Conservation (phyloP, 1,139 yeast species). For the Debaryomyces nepalensis region DNA sequence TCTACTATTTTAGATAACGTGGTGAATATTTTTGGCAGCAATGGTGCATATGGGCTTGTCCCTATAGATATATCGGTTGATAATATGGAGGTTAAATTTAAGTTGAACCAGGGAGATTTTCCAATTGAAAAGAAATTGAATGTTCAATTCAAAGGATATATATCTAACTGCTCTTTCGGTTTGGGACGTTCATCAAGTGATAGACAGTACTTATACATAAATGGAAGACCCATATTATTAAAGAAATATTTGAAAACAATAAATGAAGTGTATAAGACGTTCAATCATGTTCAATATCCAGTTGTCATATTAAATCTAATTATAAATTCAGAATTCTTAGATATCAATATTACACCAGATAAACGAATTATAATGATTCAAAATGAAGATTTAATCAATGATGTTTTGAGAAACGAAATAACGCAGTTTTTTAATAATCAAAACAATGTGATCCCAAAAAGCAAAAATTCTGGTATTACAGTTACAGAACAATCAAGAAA, state of each 20-base stretch:
- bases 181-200: constrained; percentile 67
- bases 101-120: constrained; percentile 19
- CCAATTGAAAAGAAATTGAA: constrained; percentile 19
- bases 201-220: constrained; percentile 74
- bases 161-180: constrained; percentile 81
- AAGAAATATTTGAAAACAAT: constrained; percentile 61
- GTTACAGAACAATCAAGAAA: background rate
- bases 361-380: constrained; percentile 75
- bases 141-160: constrained; percentile 56
- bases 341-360: constrained; percentile 91
- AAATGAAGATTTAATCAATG: constrained; percentile 62
- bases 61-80: constrained; percentile 43
- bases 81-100: constrained; percentile 26
- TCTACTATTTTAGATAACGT: constrained; percentile 54
- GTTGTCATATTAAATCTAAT: constrained; percentile 65
- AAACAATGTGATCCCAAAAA: constrained; percentile 50
- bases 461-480: constrained; percentile 13
- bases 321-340: constrained; percentile 59
- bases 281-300: constrained; percentile 76
- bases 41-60: constrained; percentile 60
- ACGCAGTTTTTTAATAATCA: constrained; percentile 47
- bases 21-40: constrained; percentile 70
- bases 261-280: constrained; percentile 73
- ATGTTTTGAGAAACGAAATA: constrained; percentile 49
- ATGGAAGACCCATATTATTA: constrained; percentile 72